These are phyloP conservation scores for Talaromyces stipitatus DNA, from an alignment of 495 filamentous ascomycete genomes.

Conservation along the genomic window DNA sequence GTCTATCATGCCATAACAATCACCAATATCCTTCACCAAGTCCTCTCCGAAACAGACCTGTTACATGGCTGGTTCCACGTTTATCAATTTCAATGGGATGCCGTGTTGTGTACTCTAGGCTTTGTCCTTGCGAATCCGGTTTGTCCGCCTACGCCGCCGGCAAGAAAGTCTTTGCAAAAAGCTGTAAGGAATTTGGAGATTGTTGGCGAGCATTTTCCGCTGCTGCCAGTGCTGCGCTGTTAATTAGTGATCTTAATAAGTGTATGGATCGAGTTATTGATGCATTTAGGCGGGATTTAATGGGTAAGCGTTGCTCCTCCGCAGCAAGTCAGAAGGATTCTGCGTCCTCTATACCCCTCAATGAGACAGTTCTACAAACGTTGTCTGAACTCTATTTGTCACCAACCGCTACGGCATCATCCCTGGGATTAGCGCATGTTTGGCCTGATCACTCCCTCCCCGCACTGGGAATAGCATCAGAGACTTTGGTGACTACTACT, in stretches of 20 bases:
- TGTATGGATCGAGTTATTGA: not conserved
- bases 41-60: slow-evolving; percentile 34
- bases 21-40: slow-evolving; percentile 40
- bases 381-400: not conserved
- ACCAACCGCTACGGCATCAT: not conserved
- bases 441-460: not conserved
- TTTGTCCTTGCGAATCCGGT: slow-evolving; percentile 38
- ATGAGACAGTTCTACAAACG: not conserved
- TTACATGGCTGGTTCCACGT: slow-evolving; percentile 36
- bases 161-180: slow-evolving; percentile 25
- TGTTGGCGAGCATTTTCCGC: not conserved
- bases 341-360: too few relatives aligned
- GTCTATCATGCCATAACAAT: slow-evolving; percentile 41
- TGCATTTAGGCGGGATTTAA: not conserved
- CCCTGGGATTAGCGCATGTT: too few relatives aligned
- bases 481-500: not conserved
- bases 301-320: not conserved
- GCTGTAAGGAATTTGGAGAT: slow-evolving; percentile 8
- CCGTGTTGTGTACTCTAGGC: slow-evolving; percentile 35
- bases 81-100: slow-evolving; percentile 46
- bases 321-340: too few relatives aligned
- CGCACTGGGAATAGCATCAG: not conserved
- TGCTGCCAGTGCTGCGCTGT: not conserved
- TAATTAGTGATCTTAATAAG: not conserved
- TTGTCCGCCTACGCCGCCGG: slow-evolving; percentile 18